Conservation (phyloP, 108 stramenopile genomes). For the Ochromonas danica region DNA sequence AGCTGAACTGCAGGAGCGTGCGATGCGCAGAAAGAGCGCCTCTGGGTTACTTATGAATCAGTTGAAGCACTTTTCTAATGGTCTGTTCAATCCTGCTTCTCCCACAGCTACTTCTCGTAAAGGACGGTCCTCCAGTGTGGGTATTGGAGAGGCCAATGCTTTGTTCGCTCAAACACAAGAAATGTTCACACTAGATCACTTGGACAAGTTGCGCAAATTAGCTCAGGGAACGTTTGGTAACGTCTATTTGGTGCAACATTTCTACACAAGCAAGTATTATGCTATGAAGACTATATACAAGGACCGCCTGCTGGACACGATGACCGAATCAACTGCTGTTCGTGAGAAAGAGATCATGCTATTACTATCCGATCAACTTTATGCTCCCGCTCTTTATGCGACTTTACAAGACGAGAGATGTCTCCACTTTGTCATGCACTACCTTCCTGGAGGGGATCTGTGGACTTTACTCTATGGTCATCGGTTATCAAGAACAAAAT, state of each 20-base stretch:
- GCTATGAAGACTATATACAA: constrained; percentile 25
- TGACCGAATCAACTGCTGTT: background rate
- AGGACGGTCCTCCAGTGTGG: too few relatives aligned
- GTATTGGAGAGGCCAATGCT: too few relatives aligned
- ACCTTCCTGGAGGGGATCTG: constrained; percentile 27
- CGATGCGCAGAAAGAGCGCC: too few relatives aligned
- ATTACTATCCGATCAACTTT: background rate
- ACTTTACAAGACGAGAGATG: constrained; percentile 24
- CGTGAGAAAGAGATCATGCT: constrained; percentile 6
- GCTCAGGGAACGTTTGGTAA: constrained; percentile 12
- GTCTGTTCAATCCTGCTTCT: too few relatives aligned
- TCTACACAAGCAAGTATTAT: constrained; percentile 11
- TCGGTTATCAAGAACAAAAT: background rate
- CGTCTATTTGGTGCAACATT: constrained; percentile 21
- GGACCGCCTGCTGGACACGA: background rate
- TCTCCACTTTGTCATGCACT: background rate
- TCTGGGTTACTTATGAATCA: too few relatives aligned
- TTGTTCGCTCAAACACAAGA: background rate
- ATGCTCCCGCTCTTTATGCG: constrained; percentile 1
- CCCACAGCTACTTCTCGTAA: too few relatives aligned
- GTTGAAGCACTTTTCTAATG: too few relatives aligned
- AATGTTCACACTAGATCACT: constrained; percentile 5
- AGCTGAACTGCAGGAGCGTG: background rate
- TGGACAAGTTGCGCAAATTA: background rate
- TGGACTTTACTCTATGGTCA: background rate